Conservation (phyloP, 441 rosid species). For the Corymbia calophylla region DNA sequence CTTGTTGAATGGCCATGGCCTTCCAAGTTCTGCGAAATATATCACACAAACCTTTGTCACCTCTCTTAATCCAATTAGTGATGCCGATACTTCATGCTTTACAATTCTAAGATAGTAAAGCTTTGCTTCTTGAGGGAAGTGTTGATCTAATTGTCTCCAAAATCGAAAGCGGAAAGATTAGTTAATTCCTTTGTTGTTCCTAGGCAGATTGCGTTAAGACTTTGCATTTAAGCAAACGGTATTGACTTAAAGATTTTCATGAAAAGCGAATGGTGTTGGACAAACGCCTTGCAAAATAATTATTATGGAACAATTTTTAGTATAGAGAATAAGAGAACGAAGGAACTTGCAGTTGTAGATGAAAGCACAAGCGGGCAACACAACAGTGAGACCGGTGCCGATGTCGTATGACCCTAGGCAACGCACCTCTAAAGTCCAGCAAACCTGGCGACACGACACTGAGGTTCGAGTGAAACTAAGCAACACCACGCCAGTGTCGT, state of each 20-base stretch:
- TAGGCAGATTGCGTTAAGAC: neutral
- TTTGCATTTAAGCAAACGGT: neutral
- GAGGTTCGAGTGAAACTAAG: neutral
- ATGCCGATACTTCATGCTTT: neutral
- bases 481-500: rapidly evolving
- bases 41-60: too few relatives aligned
- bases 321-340: neutral
- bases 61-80: neutral
- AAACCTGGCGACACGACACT: rapidly evolving
- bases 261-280: neutral
- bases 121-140: neutral
- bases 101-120: neutral
- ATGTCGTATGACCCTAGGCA: neutral
- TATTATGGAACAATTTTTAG: neutral
- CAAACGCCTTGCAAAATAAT: neutral
- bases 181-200: neutral
- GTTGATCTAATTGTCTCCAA: neutral
- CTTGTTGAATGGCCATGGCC: too few relatives aligned
- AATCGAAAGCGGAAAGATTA: neutral
- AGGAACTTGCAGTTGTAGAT: neutral
- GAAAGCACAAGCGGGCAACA: neutral
- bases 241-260: neutral
- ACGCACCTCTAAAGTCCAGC: neutral
- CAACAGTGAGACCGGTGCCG: neutral
- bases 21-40: too few relatives aligned